phyloP scores from a whole-genome alignment of 2,329 filamentous ascomycete species.

The Pseudocercospora vitis region DNA sequence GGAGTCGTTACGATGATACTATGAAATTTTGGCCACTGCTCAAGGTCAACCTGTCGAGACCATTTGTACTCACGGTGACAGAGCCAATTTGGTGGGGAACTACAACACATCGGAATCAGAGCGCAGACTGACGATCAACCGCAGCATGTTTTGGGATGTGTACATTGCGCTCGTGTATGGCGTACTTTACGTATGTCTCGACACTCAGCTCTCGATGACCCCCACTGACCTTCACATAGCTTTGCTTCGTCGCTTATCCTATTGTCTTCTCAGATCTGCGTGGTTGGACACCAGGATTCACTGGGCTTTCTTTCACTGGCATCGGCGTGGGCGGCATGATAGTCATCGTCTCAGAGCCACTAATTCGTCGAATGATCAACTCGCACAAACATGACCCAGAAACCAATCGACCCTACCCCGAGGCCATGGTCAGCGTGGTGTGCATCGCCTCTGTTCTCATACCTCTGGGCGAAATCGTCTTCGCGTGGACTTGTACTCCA shows the following conservation, averaged over 20 bases:
- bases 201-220: neutral
- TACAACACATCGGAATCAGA: neutral
- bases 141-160: constrained; percentile 69
- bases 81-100: constrained; percentile 75
- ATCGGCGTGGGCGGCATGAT: constrained; percentile 60
- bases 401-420: constrained; percentile 71
- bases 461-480: constrained; percentile 78
- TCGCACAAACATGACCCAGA: constrained; percentile 70
- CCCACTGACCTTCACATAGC: constrained; percentile 28
- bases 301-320: constrained; percentile 76
- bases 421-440: constrained; percentile 78
- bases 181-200: constrained; percentile 62
- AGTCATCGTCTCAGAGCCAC: constrained; percentile 59
- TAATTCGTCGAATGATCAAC: constrained; percentile 77
- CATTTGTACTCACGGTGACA: constrained; percentile 72
- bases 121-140: neutral
- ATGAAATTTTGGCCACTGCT: constrained; percentile 65
- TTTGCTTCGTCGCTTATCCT: constrained; percentile 88
- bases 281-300: constrained; percentile 72
- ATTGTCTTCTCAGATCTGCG: constrained; percentile 75
- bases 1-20: constrained; percentile 76
- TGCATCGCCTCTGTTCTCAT: constrained; percentile 73
- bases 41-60: constrained; percentile 72
- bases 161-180: constrained; percentile 78
- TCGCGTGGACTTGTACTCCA: constrained; percentile 84